Evolutionary conservation across 2,329 filamentous ascomycete genomes (phyloP).

Genomic region (Akanthomyces lecanii): DNA sequence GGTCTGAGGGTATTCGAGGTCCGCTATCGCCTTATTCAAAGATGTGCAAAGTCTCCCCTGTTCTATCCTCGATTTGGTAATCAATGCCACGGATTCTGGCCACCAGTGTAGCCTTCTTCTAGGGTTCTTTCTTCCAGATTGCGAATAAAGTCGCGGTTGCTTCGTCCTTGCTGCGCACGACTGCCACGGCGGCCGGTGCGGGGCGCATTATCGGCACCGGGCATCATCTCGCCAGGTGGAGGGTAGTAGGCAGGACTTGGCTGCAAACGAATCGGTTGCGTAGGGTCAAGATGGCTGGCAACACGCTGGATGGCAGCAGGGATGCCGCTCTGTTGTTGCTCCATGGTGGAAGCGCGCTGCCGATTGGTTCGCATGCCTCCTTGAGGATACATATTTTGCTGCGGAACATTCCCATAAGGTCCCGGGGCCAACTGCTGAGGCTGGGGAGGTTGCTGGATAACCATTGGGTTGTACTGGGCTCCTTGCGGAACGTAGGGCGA

Average conservation of each 20-base stretch:
- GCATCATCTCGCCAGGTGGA: constrained; percentile 78
- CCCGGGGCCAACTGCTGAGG: constrained; percentile 61
- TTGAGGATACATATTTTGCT: constrained; percentile 60
- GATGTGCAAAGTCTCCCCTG: not conserved
- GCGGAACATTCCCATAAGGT: constrained; percentile 55
- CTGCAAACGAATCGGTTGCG: constrained; percentile 86
- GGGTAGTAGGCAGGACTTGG: constrained; percentile 97
- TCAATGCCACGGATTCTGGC: constrained; percentile 65
- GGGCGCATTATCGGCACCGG: constrained; percentile 56
- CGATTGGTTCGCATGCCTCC: constrained; percentile 66
- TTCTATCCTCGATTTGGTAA: not conserved
- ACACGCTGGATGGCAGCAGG: constrained; percentile 90
- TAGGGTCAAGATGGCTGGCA: constrained; percentile 92
- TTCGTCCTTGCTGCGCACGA: constrained; percentile 57
- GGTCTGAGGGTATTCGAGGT: not conserved
- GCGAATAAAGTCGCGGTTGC: constrained; percentile 84
- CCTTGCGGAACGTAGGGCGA: constrained; percentile 75
- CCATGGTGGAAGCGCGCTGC: constrained; percentile 93
- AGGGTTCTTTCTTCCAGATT: constrained; percentile 91
- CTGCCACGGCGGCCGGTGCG: constrained; percentile 69
- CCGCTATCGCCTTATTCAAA: not conserved
- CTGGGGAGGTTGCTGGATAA: constrained; percentile 54
- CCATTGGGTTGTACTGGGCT: constrained; percentile 68
- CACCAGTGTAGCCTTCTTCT: constrained; percentile 81
- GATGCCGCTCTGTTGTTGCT: constrained; percentile 88